Evolutionary conservation across 2,329 filamentous ascomycete genomes (phyloP), one percentile per base, ranked within the genome.

Genomic region (Colletotrichum caudatum): DNA sequence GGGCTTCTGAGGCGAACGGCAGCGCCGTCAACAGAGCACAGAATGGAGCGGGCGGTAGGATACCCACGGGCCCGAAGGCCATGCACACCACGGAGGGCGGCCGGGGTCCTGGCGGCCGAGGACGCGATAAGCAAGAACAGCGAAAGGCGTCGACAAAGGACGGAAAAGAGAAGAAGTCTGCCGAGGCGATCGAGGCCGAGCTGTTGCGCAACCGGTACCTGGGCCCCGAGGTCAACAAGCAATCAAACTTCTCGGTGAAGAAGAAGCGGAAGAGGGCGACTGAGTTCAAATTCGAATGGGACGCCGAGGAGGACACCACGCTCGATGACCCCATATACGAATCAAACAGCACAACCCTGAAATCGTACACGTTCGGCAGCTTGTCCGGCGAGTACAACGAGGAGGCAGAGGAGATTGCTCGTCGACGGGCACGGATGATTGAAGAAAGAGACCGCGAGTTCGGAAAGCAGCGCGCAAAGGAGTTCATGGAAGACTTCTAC

Each of bases 231-330:
- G 90, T 93, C 64, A 97, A 96, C 75, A 89, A 92, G 74, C 88
- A 86, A 68, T 95, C 93, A 5, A 97, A 89, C 48, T 98, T 98
- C 78, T 97, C 94, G 0, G 95, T 95, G 1, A 94, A 96, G 84
- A 99, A 98, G 88, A 98, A 98, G 85, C 89, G 95, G 68, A 93
- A 93, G 84, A 89, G 95, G 73, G 97, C 94, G 1, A 96, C 94
- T 1, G 95, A 97, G 78, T 94, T 95, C 82, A 98, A 99, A 80
- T 99, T 99, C 77, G 96, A 97, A 77, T 99, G 96, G 96, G 97
- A 97, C 76, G 89, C 90, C 1, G 93, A 97, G 73, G 96, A 99
- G 79, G 96, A 99, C 81, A 99, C 96, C 0, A 95, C 92, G 74
- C 88, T 83, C 61, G 92, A 94, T 78, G 95, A 97, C 76, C 93